Evolutionary conservation across 169 alveolate genomes (phyloP), one percentile per base, ranked within the genome.

Genomic region (Plasmodium sp.): DNA sequence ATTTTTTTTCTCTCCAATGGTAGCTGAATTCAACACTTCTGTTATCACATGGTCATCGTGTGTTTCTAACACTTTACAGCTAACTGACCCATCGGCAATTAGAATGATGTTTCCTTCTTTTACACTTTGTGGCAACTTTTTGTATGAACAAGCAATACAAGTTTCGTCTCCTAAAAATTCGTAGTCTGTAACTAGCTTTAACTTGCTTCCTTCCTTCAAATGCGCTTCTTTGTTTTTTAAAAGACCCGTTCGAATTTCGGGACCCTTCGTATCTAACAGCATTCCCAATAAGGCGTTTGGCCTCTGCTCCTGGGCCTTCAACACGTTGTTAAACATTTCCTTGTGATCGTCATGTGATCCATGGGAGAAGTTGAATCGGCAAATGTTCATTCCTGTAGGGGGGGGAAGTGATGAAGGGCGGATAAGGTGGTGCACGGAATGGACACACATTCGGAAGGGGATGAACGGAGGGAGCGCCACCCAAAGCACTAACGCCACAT

Each of bases 191-290:
- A 98, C 97, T 43, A 99, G 98, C 88, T 97, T 98, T 41, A 99
- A 97, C 77, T 97, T 97, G 84, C 98, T 98, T 16, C 99, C 99
- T 43, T 97, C 98, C 71, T 96, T 96, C 45, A 99, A 95, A 4
- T 95, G 96, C 10, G 99, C 97, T 92, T 97, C 97, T 95, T 97
- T 95, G 48, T 98, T 99, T 95, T 97, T 97, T 71, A 99, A 96
- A 92, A 97, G 84, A 62, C 99, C 99, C 5, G 99, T 99, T 83
- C 99, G 95, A 93, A 99, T 98, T 96, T 99, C 99, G 1, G 99
- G 99, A 0, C 99, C 99, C 96, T 99, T 99, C n/a, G 99, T 99
- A 95, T 99, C 99, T 77, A 99, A 97, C 96, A 99, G 95, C 85
- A 99, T 95, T 12, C 99, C 99, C 31, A 98, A 96, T 3, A 98